A percentile compares a stretch with the other conserved stretches of the same genome.
These are phyloP conservation scores for Geranium incanum DNA, from an alignment of 441 rosid species.

Conservation along the genomic window DNA sequence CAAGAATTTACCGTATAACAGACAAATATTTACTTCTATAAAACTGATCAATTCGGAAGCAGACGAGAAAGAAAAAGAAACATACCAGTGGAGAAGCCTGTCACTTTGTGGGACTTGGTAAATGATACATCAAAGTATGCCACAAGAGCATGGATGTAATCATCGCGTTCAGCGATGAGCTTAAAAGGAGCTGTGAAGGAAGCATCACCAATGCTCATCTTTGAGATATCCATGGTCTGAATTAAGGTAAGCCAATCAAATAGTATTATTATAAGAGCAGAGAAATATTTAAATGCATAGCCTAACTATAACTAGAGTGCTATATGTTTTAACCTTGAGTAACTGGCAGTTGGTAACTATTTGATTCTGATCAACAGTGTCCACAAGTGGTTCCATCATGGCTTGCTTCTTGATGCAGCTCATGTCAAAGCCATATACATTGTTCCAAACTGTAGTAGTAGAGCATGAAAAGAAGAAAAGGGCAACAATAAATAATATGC, in stretches of 20 bases:
- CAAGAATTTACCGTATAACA: neutral
- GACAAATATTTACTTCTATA: neutral
- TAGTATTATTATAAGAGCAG: neutral
- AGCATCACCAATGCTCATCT: conserved; percentile 88
- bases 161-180: conserved; percentile 86
- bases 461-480: conserved; percentile 4
- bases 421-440: conserved; percentile 94
- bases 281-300: neutral
- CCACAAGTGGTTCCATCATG: conserved; percentile 94
- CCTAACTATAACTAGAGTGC: neutral
- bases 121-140: conserved; percentile 94
- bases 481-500: neutral
- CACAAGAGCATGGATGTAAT: conserved; percentile 91
- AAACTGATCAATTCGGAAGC: neutral
- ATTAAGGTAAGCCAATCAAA: conserved; percentile 5
- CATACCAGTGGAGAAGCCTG: conserved; percentile 92
- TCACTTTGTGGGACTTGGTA: conserved; percentile 84
- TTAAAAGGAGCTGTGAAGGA: conserved; percentile 91
- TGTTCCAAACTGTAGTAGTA: conserved; percentile 65
- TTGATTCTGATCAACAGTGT: conserved; percentile 86
- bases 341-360: conserved; percentile 72
- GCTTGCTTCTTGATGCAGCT: conserved; percentile 97
- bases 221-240: conserved; percentile 95
- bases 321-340: conserved; percentile 51
- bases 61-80: neutral